Conservation (phyloP, 2,329 filamentous ascomycete genomes). For the Ceratocystis destructans region DNA sequence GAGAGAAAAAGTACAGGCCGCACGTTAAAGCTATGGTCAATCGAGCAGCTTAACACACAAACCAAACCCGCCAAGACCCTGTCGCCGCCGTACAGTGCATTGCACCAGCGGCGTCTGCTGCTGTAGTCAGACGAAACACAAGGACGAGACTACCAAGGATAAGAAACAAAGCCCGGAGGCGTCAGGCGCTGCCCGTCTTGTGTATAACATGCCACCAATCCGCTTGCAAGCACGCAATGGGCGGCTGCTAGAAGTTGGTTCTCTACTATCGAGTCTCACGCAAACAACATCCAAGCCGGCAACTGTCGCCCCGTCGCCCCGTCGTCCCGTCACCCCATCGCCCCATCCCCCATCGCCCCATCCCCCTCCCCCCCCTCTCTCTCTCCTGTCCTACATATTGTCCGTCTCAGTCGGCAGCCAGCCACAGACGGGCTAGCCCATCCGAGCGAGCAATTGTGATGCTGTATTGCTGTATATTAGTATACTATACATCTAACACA, state of each 20-base stretch:
- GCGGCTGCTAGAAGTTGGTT: not conserved
- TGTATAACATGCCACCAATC: no score
- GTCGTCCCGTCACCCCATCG: not conserved
- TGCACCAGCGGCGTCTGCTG: not conserved
- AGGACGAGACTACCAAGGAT: not conserved
- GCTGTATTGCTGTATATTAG: not conserved
- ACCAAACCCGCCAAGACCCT: not conserved
- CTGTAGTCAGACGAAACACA: not conserved
- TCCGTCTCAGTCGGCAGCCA: not conserved
- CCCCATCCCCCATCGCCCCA: not conserved
- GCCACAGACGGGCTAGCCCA: not conserved
- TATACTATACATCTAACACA: not conserved
- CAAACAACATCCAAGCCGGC: not conserved
- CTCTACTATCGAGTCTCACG: not conserved
- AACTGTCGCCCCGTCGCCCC: not conserved
- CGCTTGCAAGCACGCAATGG: no score
- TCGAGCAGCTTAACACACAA: not conserved
- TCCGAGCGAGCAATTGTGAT: not conserved
- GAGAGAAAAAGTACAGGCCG: not conserved
- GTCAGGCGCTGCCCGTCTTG: no score
- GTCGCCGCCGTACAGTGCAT: not conserved
- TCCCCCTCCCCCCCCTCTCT: not conserved
- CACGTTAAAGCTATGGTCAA: not conserved
- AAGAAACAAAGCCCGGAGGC: no score
- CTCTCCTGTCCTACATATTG: not conserved